A percentile compares a stretch with the other conserved stretches of the same genome.
Evolutionary conservation across 768 basidiomycete species (phyloP).

Genomic region (Naganishia antarctica): DNA sequence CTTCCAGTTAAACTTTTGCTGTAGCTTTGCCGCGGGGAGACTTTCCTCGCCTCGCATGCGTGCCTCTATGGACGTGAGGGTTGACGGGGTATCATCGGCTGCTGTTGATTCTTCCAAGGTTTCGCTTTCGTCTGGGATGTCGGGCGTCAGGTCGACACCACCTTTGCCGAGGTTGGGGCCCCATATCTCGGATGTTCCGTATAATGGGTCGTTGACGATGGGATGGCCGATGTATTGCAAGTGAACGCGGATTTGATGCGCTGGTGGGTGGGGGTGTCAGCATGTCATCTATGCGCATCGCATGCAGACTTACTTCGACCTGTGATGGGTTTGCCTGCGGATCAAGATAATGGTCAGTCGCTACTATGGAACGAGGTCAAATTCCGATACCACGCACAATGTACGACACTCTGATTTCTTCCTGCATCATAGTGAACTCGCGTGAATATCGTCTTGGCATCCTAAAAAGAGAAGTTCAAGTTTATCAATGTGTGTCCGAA

Average conservation of each 20-base stretch:
- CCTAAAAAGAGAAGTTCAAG: slow-evolving; percentile 51
- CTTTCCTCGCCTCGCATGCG: slow-evolving; percentile 27
- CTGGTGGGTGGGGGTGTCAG: slow-evolving; percentile 50
- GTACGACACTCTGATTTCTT: slow-evolving; percentile 78
- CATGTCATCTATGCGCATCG: not conserved
- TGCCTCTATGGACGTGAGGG: slow-evolving; percentile 16
- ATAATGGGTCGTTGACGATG: slow-evolving; percentile 92
- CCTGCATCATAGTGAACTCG: slow-evolving; percentile 71
- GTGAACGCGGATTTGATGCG: slow-evolving; percentile 96
- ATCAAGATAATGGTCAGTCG: not conserved
- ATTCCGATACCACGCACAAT: slow-evolving; percentile 56
- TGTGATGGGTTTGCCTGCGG: slow-evolving; percentile 73
- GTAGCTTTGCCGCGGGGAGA: slow-evolving; percentile 21
- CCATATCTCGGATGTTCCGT: slow-evolving; percentile 62
- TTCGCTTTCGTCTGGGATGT: slow-evolving; percentile 13
- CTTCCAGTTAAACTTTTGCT: slow-evolving; percentile 30
- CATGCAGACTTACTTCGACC: slow-evolving; percentile 69
- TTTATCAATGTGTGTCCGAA: too few relatives aligned
- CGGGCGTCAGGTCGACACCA: slow-evolving; percentile 70
- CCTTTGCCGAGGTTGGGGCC: slow-evolving; percentile 69
- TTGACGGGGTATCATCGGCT: not conserved
- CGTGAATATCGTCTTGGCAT: slow-evolving; percentile 82
- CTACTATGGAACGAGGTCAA: not conserved
- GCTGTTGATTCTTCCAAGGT: slow-evolving; percentile 45
- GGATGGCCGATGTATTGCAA: slow-evolving; percentile 89